phyloP scores from a whole-genome alignment of 2,329 filamentous ascomycete genomes.

The Clarireedia homoeocarpa region DNA sequence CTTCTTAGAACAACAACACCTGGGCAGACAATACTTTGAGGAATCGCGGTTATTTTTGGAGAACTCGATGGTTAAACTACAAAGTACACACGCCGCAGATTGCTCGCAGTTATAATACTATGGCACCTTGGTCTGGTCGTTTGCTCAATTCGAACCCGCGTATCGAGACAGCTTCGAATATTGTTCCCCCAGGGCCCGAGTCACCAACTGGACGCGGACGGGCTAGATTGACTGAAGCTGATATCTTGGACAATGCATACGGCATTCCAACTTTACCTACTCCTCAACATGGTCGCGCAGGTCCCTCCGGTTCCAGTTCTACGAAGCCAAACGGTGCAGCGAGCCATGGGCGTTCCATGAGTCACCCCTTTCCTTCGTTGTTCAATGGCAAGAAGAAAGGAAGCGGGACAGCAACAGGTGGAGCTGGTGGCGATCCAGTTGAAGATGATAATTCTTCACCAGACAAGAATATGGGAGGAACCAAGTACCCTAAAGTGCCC shows the following conservation, averaged over 20 bases:
- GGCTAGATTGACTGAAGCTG: slow-evolving; percentile 25
- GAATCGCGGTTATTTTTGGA: slow-evolving; percentile 4
- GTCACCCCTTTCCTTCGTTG: slow-evolving; percentile 69
- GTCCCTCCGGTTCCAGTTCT: slow-evolving; percentile 10
- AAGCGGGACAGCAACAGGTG: slow-evolving; percentile 25
- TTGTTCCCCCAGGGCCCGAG: neutral
- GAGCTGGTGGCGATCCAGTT: neutral
- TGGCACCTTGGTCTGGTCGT: slow-evolving; percentile 28
- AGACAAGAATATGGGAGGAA: slow-evolving; percentile 23
- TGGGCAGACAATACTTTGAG: neutral
- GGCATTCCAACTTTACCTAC: slow-evolving; percentile 23
- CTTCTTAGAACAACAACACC: slow-evolving; percentile 1
- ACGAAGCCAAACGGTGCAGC: slow-evolving; percentile 6
- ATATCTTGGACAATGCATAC: slow-evolving; percentile 27
- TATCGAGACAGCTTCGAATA: slow-evolving; percentile 14
- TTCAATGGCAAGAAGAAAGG: slow-evolving; percentile 55
- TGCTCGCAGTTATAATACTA: slow-evolving; percentile 13
- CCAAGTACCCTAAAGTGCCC: slow-evolving; percentile 26
- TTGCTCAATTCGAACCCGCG: slow-evolving; percentile 24
- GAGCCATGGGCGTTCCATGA: slow-evolving; percentile 48
- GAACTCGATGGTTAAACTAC: slow-evolving; percentile 3
- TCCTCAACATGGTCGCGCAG: neutral
- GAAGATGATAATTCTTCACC: slow-evolving; percentile 1
- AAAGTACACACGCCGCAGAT: slow-evolving; percentile 7
- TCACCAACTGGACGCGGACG: slow-evolving; percentile 1